phyloP scores from a whole-genome alignment of 345 rosid genomes.

The Kernera saxatilis region DNA sequence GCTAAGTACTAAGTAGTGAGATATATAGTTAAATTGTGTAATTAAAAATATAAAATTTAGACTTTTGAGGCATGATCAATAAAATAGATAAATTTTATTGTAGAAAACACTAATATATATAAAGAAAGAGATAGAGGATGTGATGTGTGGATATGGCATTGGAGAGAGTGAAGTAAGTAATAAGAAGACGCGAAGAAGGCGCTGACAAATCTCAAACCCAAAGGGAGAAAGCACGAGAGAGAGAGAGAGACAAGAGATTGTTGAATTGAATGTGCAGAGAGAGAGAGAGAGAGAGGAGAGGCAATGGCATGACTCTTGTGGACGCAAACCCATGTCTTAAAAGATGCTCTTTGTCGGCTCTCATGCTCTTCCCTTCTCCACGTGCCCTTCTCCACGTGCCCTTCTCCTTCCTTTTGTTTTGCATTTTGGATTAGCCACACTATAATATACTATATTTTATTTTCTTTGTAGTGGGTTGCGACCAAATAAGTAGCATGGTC shows the following conservation, averaged over 20 bases:
- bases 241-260: constrained; percentile 20
- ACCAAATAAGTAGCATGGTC: background rate
- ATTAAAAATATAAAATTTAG: background rate
- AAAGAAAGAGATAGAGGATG: background rate
- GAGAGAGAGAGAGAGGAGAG: constrained; percentile 8
- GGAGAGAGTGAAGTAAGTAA: constrained; percentile 22
- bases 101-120: background rate
- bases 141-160: constrained; percentile 14
- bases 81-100: background rate
- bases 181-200: constrained; percentile 55
- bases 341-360: constrained; percentile 69
- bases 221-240: constrained; percentile 33
- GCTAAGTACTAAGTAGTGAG: background rate
- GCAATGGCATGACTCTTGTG: constrained; percentile 33
- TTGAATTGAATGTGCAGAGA: constrained; percentile 30
- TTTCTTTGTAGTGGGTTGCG: background rate
- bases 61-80: background rate
- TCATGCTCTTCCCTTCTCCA: constrained; percentile 30
- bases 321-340: constrained; percentile 42
- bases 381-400: constrained; percentile 36
- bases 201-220: constrained; percentile 60
- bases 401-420: constrained; percentile 18
- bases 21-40: background rate
- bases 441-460: too few species aligned
- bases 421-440: background rate